A percentile compares a stretch with the other conserved stretches of the same genome.
Conservation (phyloP, 1,284 basidiomycete genomes). For the Trichosporon ovoides region DNA sequence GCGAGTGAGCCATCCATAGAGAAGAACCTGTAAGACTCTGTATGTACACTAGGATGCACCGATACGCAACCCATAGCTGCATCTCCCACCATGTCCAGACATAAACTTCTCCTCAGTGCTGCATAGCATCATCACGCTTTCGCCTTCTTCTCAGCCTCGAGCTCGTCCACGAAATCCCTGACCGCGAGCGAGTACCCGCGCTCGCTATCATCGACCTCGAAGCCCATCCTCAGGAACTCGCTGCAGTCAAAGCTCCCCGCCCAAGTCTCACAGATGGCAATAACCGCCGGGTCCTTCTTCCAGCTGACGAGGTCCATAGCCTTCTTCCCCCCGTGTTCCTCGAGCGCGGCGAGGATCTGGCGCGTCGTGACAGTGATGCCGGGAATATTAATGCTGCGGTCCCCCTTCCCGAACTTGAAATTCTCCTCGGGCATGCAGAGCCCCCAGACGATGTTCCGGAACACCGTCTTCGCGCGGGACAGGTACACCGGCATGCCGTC, state of each 20-base stretch:
- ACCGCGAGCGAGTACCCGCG: constrained; percentile 46
- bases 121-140: neutral
- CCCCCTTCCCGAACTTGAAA: constrained; percentile 30
- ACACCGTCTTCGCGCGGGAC: constrained; percentile 53
- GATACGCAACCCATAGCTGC: neutral
- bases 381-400: constrained; percentile 47
- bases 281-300: constrained; percentile 44
- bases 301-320: constrained; percentile 44
- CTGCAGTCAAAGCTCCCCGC: constrained; percentile 45
- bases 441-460: constrained; percentile 48
- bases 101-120: too few relatives aligned
- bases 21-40: neutral
- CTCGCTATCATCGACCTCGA: constrained; percentile 41
- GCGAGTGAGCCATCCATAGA: neutral
- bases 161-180: constrained; percentile 44
- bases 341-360: constrained; percentile 46
- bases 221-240: constrained; percentile 37
- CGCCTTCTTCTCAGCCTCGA: constrained; percentile 17
- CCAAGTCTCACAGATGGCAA: constrained; percentile 48
- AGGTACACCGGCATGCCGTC: constrained; percentile 56
- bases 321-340: constrained; percentile 39
- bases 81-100: too few relatives aligned
- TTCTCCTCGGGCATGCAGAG: constrained; percentile 42
- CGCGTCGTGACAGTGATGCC: constrained; percentile 47
- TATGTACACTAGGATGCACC: neutral